phyloP scores from a whole-genome alignment of 345 rosid genomes.

The Abelmoschus esculentus region DNA sequence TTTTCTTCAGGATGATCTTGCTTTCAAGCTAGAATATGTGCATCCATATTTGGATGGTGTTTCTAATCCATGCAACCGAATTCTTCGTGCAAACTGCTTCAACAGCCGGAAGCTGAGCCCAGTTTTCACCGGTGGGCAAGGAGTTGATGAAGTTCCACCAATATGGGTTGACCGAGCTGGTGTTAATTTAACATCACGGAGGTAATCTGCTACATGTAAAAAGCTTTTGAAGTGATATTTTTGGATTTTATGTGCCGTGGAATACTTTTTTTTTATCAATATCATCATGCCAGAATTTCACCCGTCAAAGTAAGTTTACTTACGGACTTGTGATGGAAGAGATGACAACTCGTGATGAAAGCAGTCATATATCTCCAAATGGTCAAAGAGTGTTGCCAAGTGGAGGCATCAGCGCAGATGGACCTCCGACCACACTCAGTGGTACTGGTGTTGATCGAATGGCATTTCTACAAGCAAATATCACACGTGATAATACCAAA shows the following conservation, averaged over 20 bases:
- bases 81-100: conserved; percentile 77
- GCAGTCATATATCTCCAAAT: conserved; percentile 74
- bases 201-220: conserved; percentile 37
- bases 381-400: conserved; percentile 94
- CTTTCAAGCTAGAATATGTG: conserved; percentile 96
- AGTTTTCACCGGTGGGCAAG: conserved; percentile 97
- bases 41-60: conserved; percentile 97
- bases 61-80: conserved; percentile 67
- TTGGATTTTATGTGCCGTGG: neutral
- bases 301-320: conserved; percentile 94
- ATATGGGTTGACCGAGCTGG: conserved; percentile 99
- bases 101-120: conserved; percentile 96
- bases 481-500: conserved; percentile 95
- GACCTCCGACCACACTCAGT: conserved; percentile 97
- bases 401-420: conserved; percentile 98
- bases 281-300: conserved; percentile 63
- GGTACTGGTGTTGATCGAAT: conserved; percentile 90
- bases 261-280: conserved; percentile 2
- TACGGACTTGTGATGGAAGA: conserved; percentile 99
- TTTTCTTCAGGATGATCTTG: conserved; percentile 82
- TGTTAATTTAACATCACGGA: conserved; percentile 80
- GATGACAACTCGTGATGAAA: conserved; percentile 95
- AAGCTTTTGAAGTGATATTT: neutral
- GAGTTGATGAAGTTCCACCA: conserved; percentile 96
- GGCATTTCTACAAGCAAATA: conserved; percentile 91